Evolutionary conservation across 2,329 filamentous ascomycete species (phyloP).

Genomic region (Pestalotiopsis sp.): DNA sequence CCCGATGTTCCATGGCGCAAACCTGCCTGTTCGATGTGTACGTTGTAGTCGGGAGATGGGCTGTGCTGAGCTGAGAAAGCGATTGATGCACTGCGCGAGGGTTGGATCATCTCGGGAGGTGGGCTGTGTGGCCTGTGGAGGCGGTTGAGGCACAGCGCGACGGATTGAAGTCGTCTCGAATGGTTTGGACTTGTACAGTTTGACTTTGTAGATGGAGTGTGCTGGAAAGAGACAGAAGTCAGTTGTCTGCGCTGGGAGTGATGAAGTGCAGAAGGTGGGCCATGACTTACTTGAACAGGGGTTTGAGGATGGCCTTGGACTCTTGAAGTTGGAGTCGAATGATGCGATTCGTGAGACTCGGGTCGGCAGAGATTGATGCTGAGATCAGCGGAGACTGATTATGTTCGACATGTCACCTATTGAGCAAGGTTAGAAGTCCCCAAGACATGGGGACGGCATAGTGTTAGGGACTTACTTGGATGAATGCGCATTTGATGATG

Average conservation of each 20-base stretch:
- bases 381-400: constrained; percentile 26
- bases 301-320: constrained; percentile 68
- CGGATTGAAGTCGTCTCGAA: constrained; percentile 64
- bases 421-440: background rate
- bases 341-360: constrained; percentile 52
- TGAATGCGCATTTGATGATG: constrained; percentile 67
- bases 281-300: constrained; percentile 56
- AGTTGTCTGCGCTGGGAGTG: background rate
- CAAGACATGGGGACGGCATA: background rate
- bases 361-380: constrained; percentile 59
- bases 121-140: constrained; percentile 31
- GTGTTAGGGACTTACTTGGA: constrained; percentile 40
- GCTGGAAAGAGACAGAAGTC: constrained; percentile 26
- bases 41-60: constrained; percentile 46
- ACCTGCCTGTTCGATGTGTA: constrained; percentile 40
- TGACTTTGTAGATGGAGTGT: constrained; percentile 51
- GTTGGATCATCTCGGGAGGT: too few relatives aligned
- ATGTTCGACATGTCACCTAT: constrained; percentile 65
- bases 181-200: constrained; percentile 70
- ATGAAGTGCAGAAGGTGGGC: background rate
- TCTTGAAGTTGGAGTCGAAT: constrained; percentile 67
- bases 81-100: too few relatives aligned
- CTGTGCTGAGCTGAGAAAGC: constrained; percentile 34
- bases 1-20: constrained; percentile 35
- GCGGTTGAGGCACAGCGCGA: constrained; percentile 71